Conservation (phyloP, 805 yeast genomes). For the Candida ponderosae region DNA sequence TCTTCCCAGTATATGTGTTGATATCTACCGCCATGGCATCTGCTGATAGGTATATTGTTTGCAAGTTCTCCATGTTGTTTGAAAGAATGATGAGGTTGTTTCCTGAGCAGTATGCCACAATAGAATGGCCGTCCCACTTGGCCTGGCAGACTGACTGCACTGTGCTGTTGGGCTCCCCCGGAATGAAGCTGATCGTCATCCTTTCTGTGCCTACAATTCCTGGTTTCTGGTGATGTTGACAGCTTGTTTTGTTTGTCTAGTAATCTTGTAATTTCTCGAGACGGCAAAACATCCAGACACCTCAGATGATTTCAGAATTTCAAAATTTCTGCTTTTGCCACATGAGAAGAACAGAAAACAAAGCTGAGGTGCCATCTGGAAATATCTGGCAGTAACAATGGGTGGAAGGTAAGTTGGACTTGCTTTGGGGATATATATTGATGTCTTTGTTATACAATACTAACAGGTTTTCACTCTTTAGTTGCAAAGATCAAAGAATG, state of each 20-base stretch:
- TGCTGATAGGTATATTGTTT: conserved; percentile 62
- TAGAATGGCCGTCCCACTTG: conserved; percentile 56
- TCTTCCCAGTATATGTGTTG: conserved; percentile 49
- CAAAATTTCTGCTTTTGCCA: no score
- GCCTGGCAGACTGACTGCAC: conserved; percentile 49
- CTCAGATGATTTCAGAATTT: no score
- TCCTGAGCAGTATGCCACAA: conserved; percentile 79
- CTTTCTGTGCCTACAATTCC: no score
- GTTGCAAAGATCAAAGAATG: conserved; percentile 89
- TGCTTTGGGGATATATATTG: no score
- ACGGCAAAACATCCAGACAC: no score
- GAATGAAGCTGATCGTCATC: conserved; percentile 66
- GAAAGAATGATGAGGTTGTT: conserved; percentile 70
- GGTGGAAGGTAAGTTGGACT: conserved; percentile 41
- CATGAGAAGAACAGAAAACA: no score
- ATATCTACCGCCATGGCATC: conserved; percentile 66
- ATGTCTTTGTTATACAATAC: no score
- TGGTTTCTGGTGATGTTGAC: not conserved
- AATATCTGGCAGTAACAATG: conserved; percentile 26
- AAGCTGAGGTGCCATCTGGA: no score
- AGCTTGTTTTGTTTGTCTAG: not conserved
- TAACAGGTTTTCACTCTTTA: conserved; percentile 17
- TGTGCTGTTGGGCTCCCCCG: conserved; percentile 72
- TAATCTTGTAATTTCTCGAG: no score
- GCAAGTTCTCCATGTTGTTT: conserved; percentile 47